Conservation (phyloP, 257 asterid genomes). For the Solanum sejunctum region DNA sequence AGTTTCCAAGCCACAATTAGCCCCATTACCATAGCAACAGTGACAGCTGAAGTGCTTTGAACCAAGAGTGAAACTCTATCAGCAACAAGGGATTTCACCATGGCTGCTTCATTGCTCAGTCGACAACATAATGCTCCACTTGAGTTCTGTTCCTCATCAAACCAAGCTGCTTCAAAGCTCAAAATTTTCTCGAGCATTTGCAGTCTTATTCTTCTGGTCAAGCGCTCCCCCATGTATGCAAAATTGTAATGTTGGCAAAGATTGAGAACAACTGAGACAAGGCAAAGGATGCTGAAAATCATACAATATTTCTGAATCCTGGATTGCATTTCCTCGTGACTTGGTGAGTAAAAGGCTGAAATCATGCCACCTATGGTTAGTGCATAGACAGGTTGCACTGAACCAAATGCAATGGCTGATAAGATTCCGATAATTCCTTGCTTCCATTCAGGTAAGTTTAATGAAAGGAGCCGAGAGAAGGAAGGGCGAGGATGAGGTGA, state of each 20-base stretch:
- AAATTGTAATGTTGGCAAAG: constrained; percentile 69
- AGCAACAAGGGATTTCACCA: constrained; percentile 72
- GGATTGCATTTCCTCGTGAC: constrained; percentile 49
- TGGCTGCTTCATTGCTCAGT: constrained; percentile 59
- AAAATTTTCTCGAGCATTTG: constrained; percentile 48
- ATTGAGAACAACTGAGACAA: constrained; percentile 41
- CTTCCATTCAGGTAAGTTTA: constrained; percentile 69
- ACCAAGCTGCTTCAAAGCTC: constrained; percentile 74
- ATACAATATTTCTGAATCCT: constrained; percentile 35
- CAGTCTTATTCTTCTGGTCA: constrained; percentile 47
- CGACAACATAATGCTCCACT: constrained; percentile 53
- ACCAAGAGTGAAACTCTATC: constrained; percentile 56
- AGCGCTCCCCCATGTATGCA: constrained; percentile 67
- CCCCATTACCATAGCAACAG: constrained; percentile 53
- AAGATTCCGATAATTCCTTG: constrained; percentile 56
- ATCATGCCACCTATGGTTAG: constrained; percentile 73
- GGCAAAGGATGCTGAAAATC: constrained; percentile 42
- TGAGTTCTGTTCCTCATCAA: constrained; percentile 60
- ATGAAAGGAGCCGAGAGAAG: constrained; percentile 31
- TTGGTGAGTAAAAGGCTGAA: constrained; percentile 49
- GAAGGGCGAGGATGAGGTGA: constrained; percentile 39
- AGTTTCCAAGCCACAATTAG: constrained; percentile 75
- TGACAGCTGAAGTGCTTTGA: constrained; percentile 58
- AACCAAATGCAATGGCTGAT: constrained; percentile 52
- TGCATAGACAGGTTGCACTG: constrained; percentile 75